Conservation (phyloP, 2,329 filamentous ascomycete species). For the Cercospora brassicicola region DNA sequence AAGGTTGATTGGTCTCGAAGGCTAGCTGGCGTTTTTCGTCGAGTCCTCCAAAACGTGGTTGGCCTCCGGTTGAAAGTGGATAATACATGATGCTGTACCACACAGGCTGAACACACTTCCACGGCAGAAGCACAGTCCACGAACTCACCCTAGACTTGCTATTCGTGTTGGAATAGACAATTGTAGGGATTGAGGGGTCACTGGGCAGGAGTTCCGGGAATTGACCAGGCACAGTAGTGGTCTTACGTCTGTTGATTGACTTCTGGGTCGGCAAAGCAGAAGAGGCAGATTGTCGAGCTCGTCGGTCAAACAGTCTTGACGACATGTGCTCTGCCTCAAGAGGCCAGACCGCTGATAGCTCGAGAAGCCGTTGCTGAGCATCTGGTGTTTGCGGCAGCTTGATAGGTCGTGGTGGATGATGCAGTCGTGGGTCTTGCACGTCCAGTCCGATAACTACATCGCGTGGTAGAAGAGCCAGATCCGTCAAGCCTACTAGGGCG, state of each 20-base stretch:
- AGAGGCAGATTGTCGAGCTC: slow-evolving; percentile 63
- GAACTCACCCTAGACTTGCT: slow-evolving; percentile 58
- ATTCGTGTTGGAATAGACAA: slow-evolving; percentile 55
- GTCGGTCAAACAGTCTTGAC: slow-evolving; percentile 64
- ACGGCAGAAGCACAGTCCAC: slow-evolving; percentile 85
- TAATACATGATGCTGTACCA: slow-evolving; percentile 87
- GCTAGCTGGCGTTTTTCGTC: slow-evolving; percentile 75
- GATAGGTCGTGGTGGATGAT: slow-evolving; percentile 67
- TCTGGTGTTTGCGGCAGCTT: slow-evolving; percentile 29
- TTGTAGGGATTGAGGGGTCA: slow-evolving; percentile 76
- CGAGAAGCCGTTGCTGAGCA: slow-evolving; percentile 50
- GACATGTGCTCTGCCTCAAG: slow-evolving; percentile 53
- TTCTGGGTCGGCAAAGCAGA: slow-evolving; percentile 72
- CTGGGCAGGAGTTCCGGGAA: slow-evolving; percentile 57
- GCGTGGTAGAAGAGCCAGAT: slow-evolving; percentile 67
- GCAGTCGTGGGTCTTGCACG: slow-evolving; percentile 75
- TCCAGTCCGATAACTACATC: slow-evolving; percentile 72
- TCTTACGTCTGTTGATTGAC: slow-evolving; percentile 74
- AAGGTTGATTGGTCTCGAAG: slow-evolving; percentile 75
- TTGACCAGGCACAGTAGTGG: slow-evolving; percentile 61
- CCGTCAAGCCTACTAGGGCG: slow-evolving; percentile 60
- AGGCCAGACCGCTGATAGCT: slow-evolving; percentile 67
- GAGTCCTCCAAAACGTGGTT: slow-evolving; percentile 78
- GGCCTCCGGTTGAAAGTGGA: slow-evolving; percentile 74
- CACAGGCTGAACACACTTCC: slow-evolving; percentile 81